Percentiles rank a stretch among this genome's conserved stretches.
Evolutionary conservation across 2,329 filamentous ascomycete species (phyloP).

Genomic region (Aschersonia sp.): DNA sequence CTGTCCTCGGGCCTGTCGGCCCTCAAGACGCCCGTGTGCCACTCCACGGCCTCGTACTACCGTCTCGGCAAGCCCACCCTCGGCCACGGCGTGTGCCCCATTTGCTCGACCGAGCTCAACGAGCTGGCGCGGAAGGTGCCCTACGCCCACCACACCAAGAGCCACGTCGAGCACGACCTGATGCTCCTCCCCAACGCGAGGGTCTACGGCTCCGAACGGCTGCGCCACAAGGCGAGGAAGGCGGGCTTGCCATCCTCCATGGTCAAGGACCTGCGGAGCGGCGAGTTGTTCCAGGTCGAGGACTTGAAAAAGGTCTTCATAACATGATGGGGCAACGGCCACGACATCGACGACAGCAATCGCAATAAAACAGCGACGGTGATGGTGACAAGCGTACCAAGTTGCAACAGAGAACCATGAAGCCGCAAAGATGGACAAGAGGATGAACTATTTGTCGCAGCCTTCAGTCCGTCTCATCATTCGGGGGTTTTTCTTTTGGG

Average conservation of each 20-base stretch:
- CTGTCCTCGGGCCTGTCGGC: constrained; percentile 84
- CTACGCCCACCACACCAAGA: constrained; percentile 91
- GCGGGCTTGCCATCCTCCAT: constrained; percentile 50
- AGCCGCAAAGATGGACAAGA: no score
- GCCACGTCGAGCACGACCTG: constrained; percentile 76
- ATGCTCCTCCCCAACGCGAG: constrained; percentile 76
- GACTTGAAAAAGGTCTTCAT: constrained; percentile 83
- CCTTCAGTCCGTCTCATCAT: no score
- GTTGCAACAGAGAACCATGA: no score
- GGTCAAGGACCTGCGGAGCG: constrained; percentile 68
- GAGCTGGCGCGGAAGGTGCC: constrained; percentile 78
- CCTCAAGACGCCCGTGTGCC: constrained; percentile 88
- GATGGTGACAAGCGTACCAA: no score
- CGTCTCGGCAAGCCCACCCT: constrained; percentile 25
- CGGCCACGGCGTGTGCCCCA: constrained; percentile 73
- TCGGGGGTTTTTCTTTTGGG: no score
- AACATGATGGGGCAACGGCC: constrained; percentile 32
- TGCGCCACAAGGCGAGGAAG: constrained; percentile 68
- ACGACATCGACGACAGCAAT: background rate
- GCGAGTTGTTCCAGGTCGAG: constrained; percentile 46
- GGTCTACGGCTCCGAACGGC: constrained; percentile 63
- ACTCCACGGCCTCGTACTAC: constrained; percentile 43
- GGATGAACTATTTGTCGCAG: no score
- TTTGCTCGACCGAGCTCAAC: constrained; percentile 91
- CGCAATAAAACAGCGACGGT: no score